Conservation (phyloP, 2,329 filamentous ascomycete species). For the Ophiostoma triangulosporum region DNA sequence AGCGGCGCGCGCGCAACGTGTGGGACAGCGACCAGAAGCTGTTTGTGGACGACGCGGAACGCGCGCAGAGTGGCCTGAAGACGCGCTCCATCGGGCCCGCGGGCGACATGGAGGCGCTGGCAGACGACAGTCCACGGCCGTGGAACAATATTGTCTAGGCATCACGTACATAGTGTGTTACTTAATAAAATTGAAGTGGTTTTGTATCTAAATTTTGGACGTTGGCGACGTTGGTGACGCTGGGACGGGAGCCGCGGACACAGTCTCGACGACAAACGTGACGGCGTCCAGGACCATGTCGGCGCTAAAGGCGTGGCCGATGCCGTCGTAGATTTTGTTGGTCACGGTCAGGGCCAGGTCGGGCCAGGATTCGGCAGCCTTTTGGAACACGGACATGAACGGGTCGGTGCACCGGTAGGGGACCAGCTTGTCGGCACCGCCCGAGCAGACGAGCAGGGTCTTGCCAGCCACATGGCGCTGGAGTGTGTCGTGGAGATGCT, state of each 20-base stretch:
- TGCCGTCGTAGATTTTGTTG: constrained; percentile 53
- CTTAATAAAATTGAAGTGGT: too few relatives aligned
- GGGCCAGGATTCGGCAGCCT: constrained; percentile 35
- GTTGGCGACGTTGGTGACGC: constrained; percentile 5
- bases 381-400: constrained; percentile 49
- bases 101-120: constrained; percentile 24
- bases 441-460: constrained; percentile 50
- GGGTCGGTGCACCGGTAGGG: constrained; percentile 48
- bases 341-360: constrained; percentile 44
- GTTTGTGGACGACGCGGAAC: constrained; percentile 26
- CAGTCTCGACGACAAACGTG: constrained; percentile 42
- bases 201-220: constrained; percentile 18
- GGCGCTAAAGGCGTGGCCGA: constrained; percentile 55
- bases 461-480: constrained; percentile 44
- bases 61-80: constrained; percentile 24
- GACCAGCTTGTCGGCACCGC: constrained; percentile 57
- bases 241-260: constrained; percentile 17
- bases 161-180: too few relatives aligned
- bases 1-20: constrained; percentile 36
- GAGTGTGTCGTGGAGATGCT: constrained; percentile 31
- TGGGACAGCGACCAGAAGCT: constrained; percentile 32
- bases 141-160: constrained; percentile 22
- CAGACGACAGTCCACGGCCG: constrained; percentile 24
- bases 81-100: constrained; percentile 20
- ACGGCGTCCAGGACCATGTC: constrained; percentile 56